Conservation (phyloP, 805 yeast species). For the Saturnispora sekii region DNA sequence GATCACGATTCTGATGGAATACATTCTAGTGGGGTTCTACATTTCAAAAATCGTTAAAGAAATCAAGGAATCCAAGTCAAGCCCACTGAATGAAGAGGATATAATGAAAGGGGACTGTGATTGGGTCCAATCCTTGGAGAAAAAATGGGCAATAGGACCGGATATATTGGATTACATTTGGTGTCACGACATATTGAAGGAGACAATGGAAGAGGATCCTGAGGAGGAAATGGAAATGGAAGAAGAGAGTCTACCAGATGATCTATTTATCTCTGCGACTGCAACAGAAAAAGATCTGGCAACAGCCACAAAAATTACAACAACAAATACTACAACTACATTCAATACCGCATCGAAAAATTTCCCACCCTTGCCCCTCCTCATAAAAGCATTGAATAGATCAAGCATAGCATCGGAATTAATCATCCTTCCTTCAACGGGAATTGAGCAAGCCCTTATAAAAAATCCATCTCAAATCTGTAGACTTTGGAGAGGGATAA, state of each 20-base stretch:
- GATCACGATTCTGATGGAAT: slow-evolving; percentile 22
- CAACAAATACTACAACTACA: background rate
- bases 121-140: background rate
- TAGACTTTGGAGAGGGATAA: slow-evolving; percentile 26
- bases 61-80: slow-evolving; percentile 5
- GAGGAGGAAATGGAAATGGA: slow-evolving; percentile 5
- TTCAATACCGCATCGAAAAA: slow-evolving; percentile 2
- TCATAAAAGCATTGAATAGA: slow-evolving; percentile 18
- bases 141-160: slow-evolving; percentile 2
- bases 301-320: background rate
- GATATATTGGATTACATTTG: slow-evolving; percentile 5
- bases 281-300: slow-evolving; percentile 5
- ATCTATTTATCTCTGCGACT: slow-evolving; percentile 14
- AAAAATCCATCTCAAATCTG: slow-evolving; percentile 17
- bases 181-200: slow-evolving; percentile 6
- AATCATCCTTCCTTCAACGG: slow-evolving; percentile 18
- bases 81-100: background rate
- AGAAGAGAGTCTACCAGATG: slow-evolving; percentile 1
- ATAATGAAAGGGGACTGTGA: slow-evolving; percentile 7
- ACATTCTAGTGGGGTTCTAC: slow-evolving; percentile 16
- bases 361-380: slow-evolving; percentile 6
- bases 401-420: slow-evolving; percentile 24
- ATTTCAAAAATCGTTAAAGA: slow-evolving; percentile 2
- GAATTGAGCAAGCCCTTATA: slow-evolving; percentile 18
- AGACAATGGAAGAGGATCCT: background rate